Evolutionary conservation across 169 alveolate species (phyloP), one percentile per base, ranked within the genome.

Genomic region (Eimeria mitis): DNA sequence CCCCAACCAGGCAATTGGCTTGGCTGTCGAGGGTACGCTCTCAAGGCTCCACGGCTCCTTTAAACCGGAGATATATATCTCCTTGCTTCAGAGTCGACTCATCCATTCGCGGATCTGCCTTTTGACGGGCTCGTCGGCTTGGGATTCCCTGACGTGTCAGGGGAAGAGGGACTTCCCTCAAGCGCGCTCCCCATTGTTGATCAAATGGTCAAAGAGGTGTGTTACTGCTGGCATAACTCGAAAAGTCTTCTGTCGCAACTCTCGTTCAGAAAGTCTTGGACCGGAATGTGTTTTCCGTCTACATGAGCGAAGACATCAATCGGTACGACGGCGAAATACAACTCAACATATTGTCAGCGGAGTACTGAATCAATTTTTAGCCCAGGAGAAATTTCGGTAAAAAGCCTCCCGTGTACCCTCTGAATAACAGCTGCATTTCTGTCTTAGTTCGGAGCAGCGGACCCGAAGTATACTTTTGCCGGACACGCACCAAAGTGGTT

Each of bases 111-210:
- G 23, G 99, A 97, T 16, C 94, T 98, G 70, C 99, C 99, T 28
- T 98, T 98, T 90, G 99, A 98, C 94, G 99, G 99, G 83, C 97
- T 98, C 52, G 98, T 98, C 71, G 99, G 99, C 31, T 97, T 98
- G 87, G 99, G 99, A 59, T 98, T 98, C 91, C 98, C 99, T 8
- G 99, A 98, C 31, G 95, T 95, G 52, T 76, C 95, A 23, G 87
- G 89, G 47, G 97, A 91, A 40, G 92, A 89, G 42, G 94, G 94
- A 13, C 96, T 90, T 34, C 97, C 97, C 19, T 79, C 95, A 28
- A 90, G 91, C 81, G 95, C 97, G 54, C 92, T 83, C 54, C 97
- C 98, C 84, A 95, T 98, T 89, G 97, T 98, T 25, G 98, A 98
- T 92, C 96, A 97, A 73, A 97, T 98, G 89, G 97, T 96, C 94